phyloP scores from a whole-genome alignment of 805 yeast species.

The Ogataea trehalophila region DNA sequence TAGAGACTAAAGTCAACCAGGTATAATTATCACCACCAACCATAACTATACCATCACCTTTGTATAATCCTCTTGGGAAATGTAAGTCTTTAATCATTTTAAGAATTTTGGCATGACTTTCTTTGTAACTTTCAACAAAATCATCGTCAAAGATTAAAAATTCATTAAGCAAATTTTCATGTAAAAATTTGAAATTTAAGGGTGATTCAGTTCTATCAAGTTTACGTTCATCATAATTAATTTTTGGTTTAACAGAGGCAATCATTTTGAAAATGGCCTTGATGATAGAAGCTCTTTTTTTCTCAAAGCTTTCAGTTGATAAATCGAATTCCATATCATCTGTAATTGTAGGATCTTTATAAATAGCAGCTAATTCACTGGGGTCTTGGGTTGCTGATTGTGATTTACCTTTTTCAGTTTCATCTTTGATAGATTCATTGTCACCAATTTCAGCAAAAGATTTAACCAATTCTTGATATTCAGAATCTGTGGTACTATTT shows the following conservation, averaged over 20 bases:
- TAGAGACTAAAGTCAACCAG: slow-evolving; percentile 46
- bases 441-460: background rate
- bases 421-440: background rate
- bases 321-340: background rate
- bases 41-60: slow-evolving; percentile 52
- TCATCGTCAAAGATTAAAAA: slow-evolving; percentile 36
- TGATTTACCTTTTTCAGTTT: background rate
- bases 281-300: slow-evolving; percentile 14
- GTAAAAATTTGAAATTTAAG: slow-evolving; percentile 6
- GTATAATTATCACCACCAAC: slow-evolving; percentile 57
- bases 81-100: slow-evolving; percentile 33
- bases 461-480: background rate
- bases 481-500: background rate
- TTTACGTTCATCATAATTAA: slow-evolving; percentile 8
- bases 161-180: slow-evolving; percentile 13
- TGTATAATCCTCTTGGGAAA: slow-evolving; percentile 33
- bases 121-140: slow-evolving; percentile 38
- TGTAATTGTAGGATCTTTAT: background rate
- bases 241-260: slow-evolving; percentile 13
- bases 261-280: slow-evolving; percentile 20
- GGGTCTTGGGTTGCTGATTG: background rate
- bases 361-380: background rate
- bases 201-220: slow-evolving; percentile 10
- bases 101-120: slow-evolving; percentile 41
- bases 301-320: slow-evolving; percentile 4